Evolutionary conservation across 2,329 filamentous ascomycete genomes (phyloP).

Genomic region (Monosporascus sp.): DNA sequence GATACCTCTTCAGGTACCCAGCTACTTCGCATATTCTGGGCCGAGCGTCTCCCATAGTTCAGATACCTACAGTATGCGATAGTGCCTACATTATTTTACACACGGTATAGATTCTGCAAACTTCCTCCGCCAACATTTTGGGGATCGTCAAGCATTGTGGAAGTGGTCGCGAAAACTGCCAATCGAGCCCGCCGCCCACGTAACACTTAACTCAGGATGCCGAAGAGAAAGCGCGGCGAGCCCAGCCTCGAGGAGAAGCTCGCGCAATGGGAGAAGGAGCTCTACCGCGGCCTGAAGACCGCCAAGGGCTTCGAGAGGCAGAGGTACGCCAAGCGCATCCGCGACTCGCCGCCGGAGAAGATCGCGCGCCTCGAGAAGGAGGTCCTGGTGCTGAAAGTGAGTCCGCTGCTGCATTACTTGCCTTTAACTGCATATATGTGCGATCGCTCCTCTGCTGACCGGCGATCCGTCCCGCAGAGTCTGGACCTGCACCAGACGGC

Average conservation of each 20-base stretch:
- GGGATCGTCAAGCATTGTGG: not conserved
- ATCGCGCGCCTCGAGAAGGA: constrained; percentile 59
- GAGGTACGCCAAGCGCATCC: constrained; percentile 60
- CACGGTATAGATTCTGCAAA: not conserved
- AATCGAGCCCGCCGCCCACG: constrained; percentile 1
- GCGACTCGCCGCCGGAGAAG: constrained; percentile 46
- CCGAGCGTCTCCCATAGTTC: too few species aligned
- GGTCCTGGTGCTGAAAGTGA: constrained; percentile 50
- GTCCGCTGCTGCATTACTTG: constrained; percentile 1
- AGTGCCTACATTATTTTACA: too few species aligned
- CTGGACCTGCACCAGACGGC: constrained; percentile 55
- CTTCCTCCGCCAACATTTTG: not conserved
- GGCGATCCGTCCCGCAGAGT: constrained; percentile 32
- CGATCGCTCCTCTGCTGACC: constrained; percentile 2
- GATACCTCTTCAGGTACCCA: too few species aligned
- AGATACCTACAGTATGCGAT: too few species aligned
- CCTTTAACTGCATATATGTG: not conserved
- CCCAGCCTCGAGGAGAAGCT: constrained; percentile 45
- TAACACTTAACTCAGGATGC: constrained; percentile 8
- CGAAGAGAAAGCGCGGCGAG: constrained; percentile 48
- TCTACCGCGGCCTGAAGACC: constrained; percentile 64
- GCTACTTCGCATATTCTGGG: too few species aligned
- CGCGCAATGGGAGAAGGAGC: constrained; percentile 51
- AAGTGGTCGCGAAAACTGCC: not conserved
- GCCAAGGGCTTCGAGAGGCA: constrained; percentile 76